Conservation (phyloP, 306 rosid species). For the Pueraria montana region DNA sequence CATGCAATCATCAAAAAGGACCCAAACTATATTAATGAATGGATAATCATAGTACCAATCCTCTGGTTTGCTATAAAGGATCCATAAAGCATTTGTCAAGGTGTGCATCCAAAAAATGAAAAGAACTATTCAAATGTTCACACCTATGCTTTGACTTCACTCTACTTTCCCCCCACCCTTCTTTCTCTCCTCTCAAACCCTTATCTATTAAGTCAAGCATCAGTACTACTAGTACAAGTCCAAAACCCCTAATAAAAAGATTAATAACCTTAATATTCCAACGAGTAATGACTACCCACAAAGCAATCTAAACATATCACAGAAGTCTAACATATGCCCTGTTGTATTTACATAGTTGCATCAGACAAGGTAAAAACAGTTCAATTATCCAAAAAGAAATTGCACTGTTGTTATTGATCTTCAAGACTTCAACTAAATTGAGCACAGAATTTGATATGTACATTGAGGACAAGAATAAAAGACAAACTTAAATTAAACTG, state of each 20-base stretch:
- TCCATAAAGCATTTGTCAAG: not conserved
- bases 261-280: not conserved
- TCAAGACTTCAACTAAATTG: not conserved
- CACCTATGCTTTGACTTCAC: not conserved
- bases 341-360: not conserved
- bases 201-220: not conserved
- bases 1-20: not conserved
- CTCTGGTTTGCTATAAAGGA: not conserved
- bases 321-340: too few relatives aligned
- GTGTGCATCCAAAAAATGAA: not conserved
- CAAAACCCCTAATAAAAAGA: not conserved
- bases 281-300: too few relatives aligned
- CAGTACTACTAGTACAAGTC: not conserved
- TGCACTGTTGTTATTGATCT: not conserved
- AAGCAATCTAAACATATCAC: too few relatives aligned
- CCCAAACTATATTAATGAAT: not conserved
- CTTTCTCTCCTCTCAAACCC: not conserved
- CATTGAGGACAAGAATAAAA: slow-evolving; percentile 22
- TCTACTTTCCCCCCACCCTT: not conserved
- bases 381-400: not conserved
- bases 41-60: not conserved
- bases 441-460: slow-evolving; percentile 1
- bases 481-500: slow-evolving; percentile 36
- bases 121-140: not conserved
- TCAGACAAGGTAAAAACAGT: not conserved